Percentiles rank a stretch among this genome's conserved stretches.
These are phyloP conservation scores for Penicillium sp. DNA, from an alignment of 2,329 filamentous ascomycete genomes.

Conservation along the genomic window DNA sequence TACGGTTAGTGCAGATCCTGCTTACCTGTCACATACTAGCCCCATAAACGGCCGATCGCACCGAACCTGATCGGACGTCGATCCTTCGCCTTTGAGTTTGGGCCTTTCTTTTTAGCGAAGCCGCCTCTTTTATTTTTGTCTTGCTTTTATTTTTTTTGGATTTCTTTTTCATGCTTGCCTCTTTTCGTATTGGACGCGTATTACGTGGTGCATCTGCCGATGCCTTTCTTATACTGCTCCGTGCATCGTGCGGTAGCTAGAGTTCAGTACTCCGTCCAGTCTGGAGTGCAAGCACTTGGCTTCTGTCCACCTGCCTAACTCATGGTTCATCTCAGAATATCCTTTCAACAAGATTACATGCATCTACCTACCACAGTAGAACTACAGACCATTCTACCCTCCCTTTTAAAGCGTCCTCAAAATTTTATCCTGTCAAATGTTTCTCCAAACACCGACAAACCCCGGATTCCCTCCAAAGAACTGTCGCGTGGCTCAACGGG, in stretches of 20 bases:
- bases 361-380: not conserved
- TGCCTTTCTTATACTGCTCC: not conserved
- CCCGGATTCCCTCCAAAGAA: constrained; percentile 13
- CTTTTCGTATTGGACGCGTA: not conserved
- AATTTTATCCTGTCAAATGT: no score
- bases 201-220: constrained; percentile 5
- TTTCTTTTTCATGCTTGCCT: not conserved
- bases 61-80: constrained; percentile 30
- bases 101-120: not conserved
- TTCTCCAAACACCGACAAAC: not conserved
- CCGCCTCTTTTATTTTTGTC: not conserved
- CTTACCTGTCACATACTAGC: constrained; percentile 37
- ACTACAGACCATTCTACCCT: not conserved
- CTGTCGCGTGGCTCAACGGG: constrained; percentile 19
- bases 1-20: constrained; percentile 33
- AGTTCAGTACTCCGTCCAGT: no score
- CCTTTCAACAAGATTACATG: not conserved
- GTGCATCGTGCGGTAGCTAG: not conserved
- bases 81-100: constrained; percentile 19
- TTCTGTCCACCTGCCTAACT: no score
- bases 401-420: no score
- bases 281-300: no score
- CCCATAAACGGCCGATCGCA: constrained; percentile 44
- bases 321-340: not conserved
- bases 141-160: not conserved